Percentiles rank a stretch among this genome's conserved stretches.
Evolutionary conservation across 2,329 filamentous ascomycete species (phyloP).

Genomic region (Beauveria sp.): DNA sequence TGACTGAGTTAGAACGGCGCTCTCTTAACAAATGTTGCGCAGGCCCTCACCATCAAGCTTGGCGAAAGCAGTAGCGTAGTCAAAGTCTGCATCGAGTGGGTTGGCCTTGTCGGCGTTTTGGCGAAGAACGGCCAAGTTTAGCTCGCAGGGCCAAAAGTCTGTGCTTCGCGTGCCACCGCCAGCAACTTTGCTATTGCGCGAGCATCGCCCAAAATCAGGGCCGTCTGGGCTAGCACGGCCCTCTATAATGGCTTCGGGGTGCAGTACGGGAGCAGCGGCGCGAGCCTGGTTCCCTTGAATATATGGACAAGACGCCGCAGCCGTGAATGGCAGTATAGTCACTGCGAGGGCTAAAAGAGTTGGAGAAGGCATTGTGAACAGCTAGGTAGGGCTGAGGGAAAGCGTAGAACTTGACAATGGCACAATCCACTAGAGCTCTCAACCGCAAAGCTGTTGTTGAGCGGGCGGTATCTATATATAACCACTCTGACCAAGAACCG

Average conservation of each 20-base stretch:
- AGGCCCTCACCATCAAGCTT: conserved; percentile 36
- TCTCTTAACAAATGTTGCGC: not conserved
- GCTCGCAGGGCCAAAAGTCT: conserved; percentile 68
- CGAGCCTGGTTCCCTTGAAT: conserved; percentile 6
- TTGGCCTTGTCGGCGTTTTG: conserved; percentile 59
- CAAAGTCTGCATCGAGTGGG: conserved; percentile 57
- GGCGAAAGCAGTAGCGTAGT: conserved; percentile 67
- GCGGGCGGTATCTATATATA: not conserved
- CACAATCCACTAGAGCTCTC: not conserved
- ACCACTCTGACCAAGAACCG: not conserved
- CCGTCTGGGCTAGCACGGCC: not conserved
- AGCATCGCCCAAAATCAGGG: conserved; percentile 7
- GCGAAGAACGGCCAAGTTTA: conserved; percentile 64
- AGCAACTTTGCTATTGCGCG: conserved; percentile 28
- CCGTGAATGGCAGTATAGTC: not conserved
- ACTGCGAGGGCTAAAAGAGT: conserved; percentile 6
- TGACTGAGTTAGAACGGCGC: not conserved
- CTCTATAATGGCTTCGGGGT: conserved; percentile 8
- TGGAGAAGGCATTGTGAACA: not conserved
- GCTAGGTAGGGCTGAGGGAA: not conserved
- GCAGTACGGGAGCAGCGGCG: not conserved
- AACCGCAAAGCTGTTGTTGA: not conserved
- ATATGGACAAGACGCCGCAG: conserved; percentile 7
- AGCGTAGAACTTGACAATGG: not conserved
- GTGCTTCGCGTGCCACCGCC: conserved; percentile 60